These are phyloP conservation scores for Hydnomerulius pinastri DNA, from an alignment of 768 basidiomycete species.

Conservation along the genomic window DNA sequence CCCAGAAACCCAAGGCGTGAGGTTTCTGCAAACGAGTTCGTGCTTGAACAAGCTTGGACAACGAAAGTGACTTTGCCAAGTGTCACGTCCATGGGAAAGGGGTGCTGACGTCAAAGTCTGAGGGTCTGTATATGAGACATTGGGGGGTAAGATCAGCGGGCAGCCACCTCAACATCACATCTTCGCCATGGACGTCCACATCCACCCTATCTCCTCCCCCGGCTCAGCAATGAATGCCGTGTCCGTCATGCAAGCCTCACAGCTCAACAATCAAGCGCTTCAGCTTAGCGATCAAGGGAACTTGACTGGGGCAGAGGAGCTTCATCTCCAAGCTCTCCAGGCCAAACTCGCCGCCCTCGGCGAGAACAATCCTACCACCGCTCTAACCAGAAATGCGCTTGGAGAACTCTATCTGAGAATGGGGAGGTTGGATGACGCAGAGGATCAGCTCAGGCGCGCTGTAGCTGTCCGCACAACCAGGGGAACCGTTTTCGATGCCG, in stretches of 20 bases:
- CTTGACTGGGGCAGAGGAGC: slow-evolving; percentile 28
- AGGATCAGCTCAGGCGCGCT: slow-evolving; percentile 36
- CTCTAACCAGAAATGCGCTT: slow-evolving; percentile 35
- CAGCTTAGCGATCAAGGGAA: slow-evolving; percentile 22
- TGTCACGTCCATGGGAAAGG: no score
- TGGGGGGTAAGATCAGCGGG: no score
- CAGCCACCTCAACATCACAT: background rate
- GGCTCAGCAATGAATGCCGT: background rate
- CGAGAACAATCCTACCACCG: slow-evolving; percentile 23
- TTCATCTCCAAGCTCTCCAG: slow-evolving; percentile 33
- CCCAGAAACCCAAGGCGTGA: no score
- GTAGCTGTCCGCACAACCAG: slow-evolving; percentile 24
- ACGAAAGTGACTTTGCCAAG: no score
- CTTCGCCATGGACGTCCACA: background rate
- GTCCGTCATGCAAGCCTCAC: slow-evolving; percentile 14
- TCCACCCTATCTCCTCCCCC: slow-evolving; percentile 6
- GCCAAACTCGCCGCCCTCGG: slow-evolving; percentile 30
- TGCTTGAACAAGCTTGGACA: no score
- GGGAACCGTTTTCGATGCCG: slow-evolving; percentile 33
- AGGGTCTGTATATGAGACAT: no score
- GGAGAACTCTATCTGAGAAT: slow-evolving; percentile 39
- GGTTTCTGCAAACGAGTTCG: no score
- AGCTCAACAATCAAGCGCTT: slow-evolving; percentile 22
- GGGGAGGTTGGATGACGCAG: slow-evolving; percentile 38
- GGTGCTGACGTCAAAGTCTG: no score